Evolutionary conservation across 164 flowering plant species (phyloP).

Genomic region (Tetracentron sinense): DNA sequence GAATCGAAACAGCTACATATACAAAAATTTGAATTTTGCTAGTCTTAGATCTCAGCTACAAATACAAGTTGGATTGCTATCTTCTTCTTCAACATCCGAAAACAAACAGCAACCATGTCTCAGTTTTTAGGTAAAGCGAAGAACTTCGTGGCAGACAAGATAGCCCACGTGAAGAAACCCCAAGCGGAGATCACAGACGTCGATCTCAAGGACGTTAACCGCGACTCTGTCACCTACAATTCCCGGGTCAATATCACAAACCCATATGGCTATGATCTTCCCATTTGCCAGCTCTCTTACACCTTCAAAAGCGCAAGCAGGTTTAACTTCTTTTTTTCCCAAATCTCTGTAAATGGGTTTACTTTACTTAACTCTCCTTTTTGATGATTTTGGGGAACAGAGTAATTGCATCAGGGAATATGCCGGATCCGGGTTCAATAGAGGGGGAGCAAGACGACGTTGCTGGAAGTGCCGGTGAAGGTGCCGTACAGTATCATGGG

Average conservation of each 20-base stretch:
- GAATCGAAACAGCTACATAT: too few relatives aligned
- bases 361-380: neutral
- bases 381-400: slow-evolving; percentile 16
- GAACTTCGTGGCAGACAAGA: slow-evolving; percentile 57
- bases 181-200: slow-evolving; percentile 55
- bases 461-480: slow-evolving; percentile 42
- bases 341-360: neutral
- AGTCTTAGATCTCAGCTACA: too few relatives aligned
- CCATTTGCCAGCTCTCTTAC: slow-evolving; percentile 70
- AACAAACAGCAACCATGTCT: slow-evolving; percentile 35
- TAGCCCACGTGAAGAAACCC: slow-evolving; percentile 57
- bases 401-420: slow-evolving; percentile 52
- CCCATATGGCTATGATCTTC: slow-evolving; percentile 53
- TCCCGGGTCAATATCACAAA: slow-evolving; percentile 49
- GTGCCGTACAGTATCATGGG: slow-evolving; percentile 42
- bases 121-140: slow-evolving; percentile 52
- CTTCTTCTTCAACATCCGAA: too few relatives aligned
- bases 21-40: too few relatives aligned
- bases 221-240: slow-evolving; percentile 36
- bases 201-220: slow-evolving; percentile 43
- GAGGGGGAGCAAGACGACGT: slow-evolving; percentile 35
- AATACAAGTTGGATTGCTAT: too few relatives aligned
- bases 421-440: slow-evolving; percentile 70
- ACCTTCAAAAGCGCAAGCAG: slow-evolving; percentile 56
- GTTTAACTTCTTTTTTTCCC: slow-evolving; percentile 21